phyloP scores from a whole-genome alignment of 495 filamentous ascomycete genomes.

The Lichenothelia convexa region DNA sequence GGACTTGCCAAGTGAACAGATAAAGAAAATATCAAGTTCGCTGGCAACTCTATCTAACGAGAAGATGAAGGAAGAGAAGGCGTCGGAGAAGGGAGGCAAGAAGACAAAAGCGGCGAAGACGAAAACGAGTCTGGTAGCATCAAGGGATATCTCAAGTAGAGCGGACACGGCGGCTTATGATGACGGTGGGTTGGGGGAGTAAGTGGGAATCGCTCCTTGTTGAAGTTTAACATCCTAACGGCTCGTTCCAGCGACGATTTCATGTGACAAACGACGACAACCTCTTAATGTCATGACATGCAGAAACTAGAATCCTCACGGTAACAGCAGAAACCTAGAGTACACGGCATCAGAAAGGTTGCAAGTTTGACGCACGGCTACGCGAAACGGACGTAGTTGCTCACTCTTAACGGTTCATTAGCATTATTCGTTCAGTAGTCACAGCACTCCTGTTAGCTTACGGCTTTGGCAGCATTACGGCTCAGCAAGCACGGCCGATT shows the following conservation, averaged over 20 bases:
- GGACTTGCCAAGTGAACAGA: conserved; percentile 75
- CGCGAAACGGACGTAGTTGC: too few species aligned
- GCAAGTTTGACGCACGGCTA: too few species aligned
- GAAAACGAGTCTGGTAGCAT: conserved; percentile 64
- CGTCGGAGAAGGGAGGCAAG: conserved; percentile 83
- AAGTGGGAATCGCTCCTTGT: conserved; percentile 34
- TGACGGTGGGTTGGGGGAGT: conserved; percentile 62
- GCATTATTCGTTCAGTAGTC: too few species aligned
- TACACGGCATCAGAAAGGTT: too few species aligned
- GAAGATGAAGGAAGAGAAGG: conserved; percentile 98
- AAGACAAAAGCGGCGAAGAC: conserved; percentile 91
- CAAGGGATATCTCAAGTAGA: conserved; percentile 38
- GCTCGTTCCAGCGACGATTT: conserved; percentile 22
- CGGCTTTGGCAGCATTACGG: too few species aligned
- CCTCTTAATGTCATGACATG: too few species aligned
- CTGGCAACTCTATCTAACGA: conserved; percentile 81
- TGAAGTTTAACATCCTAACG: conserved; percentile 4
- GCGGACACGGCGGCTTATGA: conserved; percentile 61
- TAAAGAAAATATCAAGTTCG: conserved; percentile 80
- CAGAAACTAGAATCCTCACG: too few species aligned
- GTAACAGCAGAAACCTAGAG: too few species aligned
- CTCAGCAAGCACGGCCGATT: too few species aligned
- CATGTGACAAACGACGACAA: conserved; percentile 15
- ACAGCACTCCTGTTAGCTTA: too few species aligned
- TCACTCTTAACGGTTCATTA: too few species aligned